Base-by-base conservation (phyloP, 306 rosid species). In the Myrica gale region DNA sequence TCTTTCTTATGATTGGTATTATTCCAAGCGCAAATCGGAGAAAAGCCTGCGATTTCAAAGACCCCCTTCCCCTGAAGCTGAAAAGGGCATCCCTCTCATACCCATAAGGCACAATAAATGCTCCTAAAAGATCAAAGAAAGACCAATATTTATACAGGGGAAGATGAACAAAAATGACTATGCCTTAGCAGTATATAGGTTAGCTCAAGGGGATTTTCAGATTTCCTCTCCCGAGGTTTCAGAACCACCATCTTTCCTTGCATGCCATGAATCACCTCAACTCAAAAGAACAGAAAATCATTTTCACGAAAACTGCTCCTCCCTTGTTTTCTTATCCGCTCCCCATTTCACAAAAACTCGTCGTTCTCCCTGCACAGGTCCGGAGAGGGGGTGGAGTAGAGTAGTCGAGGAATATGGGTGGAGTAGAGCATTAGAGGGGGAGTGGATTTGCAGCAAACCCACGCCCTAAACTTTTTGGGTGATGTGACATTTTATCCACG, bases 41-140 rank as follows among this genome's bases (percentile, higher is more conserved):
- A 9, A 46, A 65, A 57, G 37, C 48, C 71, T 23, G 79, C 72
- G 81, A 90, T 90, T 90, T 90, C 91, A 54, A 90, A 81, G 74
- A 86, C 88, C 86, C 93, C 96, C 82, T 90, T 91, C 89, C 96
- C 96, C 88, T 82, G 88, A 80, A 87, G 85, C 71, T 90, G 88
- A 51, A 90, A n/a, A 75, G 93, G 92, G 97, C 94, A 93, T 83
- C 84, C 94, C 98, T 97, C 92, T 91, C 96, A 90, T 93, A 65
- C 96, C 86, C 89, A 86, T 52, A 66, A 71, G 12, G 55, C 80
- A 80, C 79, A 61, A 74, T 73, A 48, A 81, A 82, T 57, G 48
- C 21, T 23, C 2, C 19, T n/a, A 6, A 77, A 61, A 23, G 76
- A 41, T 23, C 67, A 60, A 44, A 55, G 16, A 43, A 4, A 63